Base-by-base conservation (phyloP, 345 rosid genomes). In the Sisymbrium altissimum region DNA sequence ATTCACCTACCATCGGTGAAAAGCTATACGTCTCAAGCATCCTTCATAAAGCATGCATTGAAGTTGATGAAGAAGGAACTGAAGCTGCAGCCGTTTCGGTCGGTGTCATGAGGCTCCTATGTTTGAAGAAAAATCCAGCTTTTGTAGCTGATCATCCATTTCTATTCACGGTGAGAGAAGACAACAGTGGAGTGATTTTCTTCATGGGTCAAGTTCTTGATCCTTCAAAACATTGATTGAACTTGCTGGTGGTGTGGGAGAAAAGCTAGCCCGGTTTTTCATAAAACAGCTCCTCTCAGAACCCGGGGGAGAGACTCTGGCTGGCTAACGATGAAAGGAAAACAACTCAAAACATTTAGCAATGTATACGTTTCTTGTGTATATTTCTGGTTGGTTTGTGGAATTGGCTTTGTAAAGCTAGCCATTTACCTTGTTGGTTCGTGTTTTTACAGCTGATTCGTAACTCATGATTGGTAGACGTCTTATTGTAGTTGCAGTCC, bases 51-150 rank as follows among this genome's bases (percentile, higher is more conserved):
- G 80, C 89, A 2, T 80, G 83, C 72, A 78, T 87, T 23, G 91
- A 87, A 29, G 89, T 89, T 12, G 87, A 89, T 19, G 95, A 89
- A 81, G 84, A 85, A 80, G 90, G 95, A 53, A 89, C 92, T 3
- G 91, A 89, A 78, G 92, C 90, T 56, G 90, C 87, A 19, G 87
- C 90, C 53, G 84, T 82, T 46, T 75, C 88, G 56, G 86, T 80
- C 50, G 87, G 71, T 57, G 79, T 79, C 56, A 25, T 75, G 27
- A 6, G 0, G 0, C 25, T 64, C 9, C 75, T 77, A 17, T 0
- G 35, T 6, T 32, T 5, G 2, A 30, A 1, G 35, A 1, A 48
- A 54, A 68, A 15, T 63, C 59, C 60, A 18, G 84, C 82, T 59
- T 86, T 88, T 38, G 75, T 86, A 38, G 93, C 89, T 40, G 90